Conservation (phyloP, 345 rosid species). For the Syzygium oleosum region DNA sequence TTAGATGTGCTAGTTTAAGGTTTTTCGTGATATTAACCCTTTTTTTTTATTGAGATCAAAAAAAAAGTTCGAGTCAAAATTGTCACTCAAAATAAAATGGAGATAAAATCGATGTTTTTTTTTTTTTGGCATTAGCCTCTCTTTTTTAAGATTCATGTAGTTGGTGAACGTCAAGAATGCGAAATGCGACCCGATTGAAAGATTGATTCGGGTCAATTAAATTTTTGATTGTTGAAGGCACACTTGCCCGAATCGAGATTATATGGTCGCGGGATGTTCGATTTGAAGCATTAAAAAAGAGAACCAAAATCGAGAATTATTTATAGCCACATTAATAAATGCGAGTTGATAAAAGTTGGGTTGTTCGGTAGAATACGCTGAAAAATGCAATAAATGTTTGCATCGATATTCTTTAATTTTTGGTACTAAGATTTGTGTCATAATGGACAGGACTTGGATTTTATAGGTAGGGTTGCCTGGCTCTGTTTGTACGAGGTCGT, state of each 20-base stretch:
- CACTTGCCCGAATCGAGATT: not conserved
- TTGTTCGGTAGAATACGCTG: not conserved
- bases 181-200: not conserved
- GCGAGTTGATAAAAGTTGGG: not conserved
- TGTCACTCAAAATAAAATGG: no score
- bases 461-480: not conserved
- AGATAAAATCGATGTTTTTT: no score
- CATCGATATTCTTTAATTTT: not conserved
- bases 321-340: not conserved
- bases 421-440: not conserved
- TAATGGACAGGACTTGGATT: not conserved
- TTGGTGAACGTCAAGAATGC: not conserved
- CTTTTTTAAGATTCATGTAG: not conserved
- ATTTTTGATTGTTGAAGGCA: not conserved
- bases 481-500: not conserved
- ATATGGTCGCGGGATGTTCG: not conserved
- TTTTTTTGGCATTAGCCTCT: no score
- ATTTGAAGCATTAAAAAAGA: not conserved
- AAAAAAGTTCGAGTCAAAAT: no score
- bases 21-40: no score
- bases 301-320: not conserved
- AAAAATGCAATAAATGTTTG: not conserved
- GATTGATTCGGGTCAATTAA: not conserved
- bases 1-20: no score
- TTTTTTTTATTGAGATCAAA: no score